Evolutionary conservation across 139 green algal species (phyloP), one percentile per base, ranked within the genome.

Genomic region (Coccomyxa sp.): DNA sequence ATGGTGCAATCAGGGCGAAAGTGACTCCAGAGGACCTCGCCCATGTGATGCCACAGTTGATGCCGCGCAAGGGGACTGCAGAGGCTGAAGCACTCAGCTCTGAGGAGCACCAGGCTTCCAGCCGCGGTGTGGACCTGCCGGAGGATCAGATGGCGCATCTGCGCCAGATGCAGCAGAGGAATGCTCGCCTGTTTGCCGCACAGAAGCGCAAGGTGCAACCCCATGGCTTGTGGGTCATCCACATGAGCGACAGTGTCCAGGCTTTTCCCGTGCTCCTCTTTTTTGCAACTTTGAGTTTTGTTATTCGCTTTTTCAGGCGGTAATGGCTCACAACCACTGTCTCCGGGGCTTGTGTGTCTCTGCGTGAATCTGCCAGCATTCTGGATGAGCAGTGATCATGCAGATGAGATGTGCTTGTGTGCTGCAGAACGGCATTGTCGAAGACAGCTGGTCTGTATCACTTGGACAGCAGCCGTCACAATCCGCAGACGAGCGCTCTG

Each of bases 21-120:
- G 71, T 83, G 28, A 77, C 80, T 0, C 28, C 80, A 31, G 57
- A 77, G 31, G 80, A 83, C 30, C 63, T 83, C 13, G 38, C 74
- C 15, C 74, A 79, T 79, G 74, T 27, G 23, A 28, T 45, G n/a
- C n/a, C n/a, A 21, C 27, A 1, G 18, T 25, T 71, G 63, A 21
- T 71, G 63, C 63, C 63, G 18, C 4, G 63, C 18, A 71, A 71
- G 63, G 63, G 63, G 1, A 25, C 63, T 1, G 18, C 63, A 25
- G 63, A 21, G 21, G 63, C 21, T 71, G 63, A 71, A 21, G 63
- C 63, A 28, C 63, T 71, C 18, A 51, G 38, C 38, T 51, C 38
- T 7, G 63, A 71, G 21, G 18, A 71, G 63, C 18, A 21, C 18
- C 18, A 71, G 63, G 63, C 18, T 28, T 71, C 63, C 63, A 71